Evolutionary conservation across 495 filamentous ascomycete species (phyloP), one percentile per base, ranked within the genome.

Genomic region (Penicillium desertorum): DNA sequence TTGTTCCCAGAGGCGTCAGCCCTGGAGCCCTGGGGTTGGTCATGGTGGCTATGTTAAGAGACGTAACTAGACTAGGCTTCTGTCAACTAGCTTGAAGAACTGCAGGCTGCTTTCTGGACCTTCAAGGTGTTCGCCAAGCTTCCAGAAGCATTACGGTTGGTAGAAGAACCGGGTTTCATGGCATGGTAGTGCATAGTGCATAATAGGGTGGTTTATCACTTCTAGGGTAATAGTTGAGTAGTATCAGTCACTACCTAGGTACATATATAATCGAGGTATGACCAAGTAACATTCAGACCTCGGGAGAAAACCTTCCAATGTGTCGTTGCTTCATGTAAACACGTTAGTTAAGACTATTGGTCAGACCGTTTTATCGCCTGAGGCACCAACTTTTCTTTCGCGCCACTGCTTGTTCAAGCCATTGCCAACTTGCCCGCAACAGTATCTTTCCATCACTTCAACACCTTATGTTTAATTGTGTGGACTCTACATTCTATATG

Each of bases 91-190:
- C 19, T 25, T 41, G 17, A 43, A 10, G 51, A 34, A 32, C n/a
- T 12, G 9, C 19, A 8, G 22, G 16, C 7, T 48, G 14, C 36
- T n/a, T 42, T 39, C 32, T 30, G 36, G 36, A 19, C 36, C 42
- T 36, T 34, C 20, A 19, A 11, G 10, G 25, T 17, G 25, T 50
- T 22, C 30, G 22, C 30, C 58, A 47, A 51, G 41, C 30, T 57
- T 52, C 53, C 27, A 46, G 32, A 42, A 47, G 14, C 22, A 42
- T 50, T 54, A 54, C 23, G 27, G 23, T 25, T 29, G 47, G 41
- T 55, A 57, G 61, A 60, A 37, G 41, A 30, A 54, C 60, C 51
- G 58, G 54, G 27, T 23, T 23, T 57, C 43, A 23, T 32, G 37
- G 49, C 19, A 27, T 37, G 19, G 47, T 22, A 0, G 20, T 25